phyloP scores from a whole-genome alignment of 768 basidiomycete species.

The Tricholoma hemisulphureum region DNA sequence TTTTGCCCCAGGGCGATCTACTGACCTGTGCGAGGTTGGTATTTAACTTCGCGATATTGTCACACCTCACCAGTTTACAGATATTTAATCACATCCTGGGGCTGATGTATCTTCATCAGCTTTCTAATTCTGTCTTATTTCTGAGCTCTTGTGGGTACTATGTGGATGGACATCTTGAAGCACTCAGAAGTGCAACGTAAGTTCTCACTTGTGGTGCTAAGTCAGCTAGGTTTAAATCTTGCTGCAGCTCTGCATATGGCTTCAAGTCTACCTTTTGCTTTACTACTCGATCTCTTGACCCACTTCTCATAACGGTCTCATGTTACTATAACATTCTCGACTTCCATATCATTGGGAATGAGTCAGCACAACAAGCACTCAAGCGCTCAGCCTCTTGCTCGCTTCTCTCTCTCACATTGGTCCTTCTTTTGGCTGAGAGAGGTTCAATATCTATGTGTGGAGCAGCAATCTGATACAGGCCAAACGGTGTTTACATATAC shows the following conservation, averaged over 20 bases:
- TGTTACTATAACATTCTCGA: not conserved
- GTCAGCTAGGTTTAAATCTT: not conserved
- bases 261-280: not conserved
- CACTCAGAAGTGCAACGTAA: not conserved
- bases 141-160: not conserved
- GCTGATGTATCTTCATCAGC: not conserved
- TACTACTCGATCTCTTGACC: not conserved
- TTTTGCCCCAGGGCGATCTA: not conserved
- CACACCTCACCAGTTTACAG: not conserved
- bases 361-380: not conserved
- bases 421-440: not conserved
- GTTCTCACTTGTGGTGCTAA: not conserved
- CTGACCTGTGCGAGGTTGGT: not conserved
- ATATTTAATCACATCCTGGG: not conserved
- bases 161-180: not conserved
- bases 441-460: not conserved
- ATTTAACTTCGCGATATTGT: not conserved
- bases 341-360: not conserved
- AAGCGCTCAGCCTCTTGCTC: not conserved
- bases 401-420: not conserved
- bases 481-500: not conserved
- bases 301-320: not conserved
- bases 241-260: not conserved
- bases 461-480: not conserved
- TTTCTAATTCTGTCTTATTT: not conserved